Conservation (phyloP, 768 basidiomycete genomes). For the Termitomyces sp. region DNA sequence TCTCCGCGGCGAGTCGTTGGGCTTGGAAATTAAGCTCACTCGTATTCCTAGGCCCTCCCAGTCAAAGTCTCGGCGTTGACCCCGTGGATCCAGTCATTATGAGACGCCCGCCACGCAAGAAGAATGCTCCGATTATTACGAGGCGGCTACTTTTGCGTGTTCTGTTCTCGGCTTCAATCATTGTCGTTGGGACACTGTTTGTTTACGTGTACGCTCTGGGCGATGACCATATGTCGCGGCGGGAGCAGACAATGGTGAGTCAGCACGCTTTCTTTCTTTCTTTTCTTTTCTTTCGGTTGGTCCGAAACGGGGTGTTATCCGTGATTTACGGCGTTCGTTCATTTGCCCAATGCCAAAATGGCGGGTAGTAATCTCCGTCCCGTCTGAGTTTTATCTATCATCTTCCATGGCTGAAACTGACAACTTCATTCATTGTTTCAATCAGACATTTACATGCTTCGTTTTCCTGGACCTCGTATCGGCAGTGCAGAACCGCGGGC, state of each 20-base stretch:
- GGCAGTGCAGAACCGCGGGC: slow-evolving; percentile 89
- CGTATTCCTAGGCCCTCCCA: slow-evolving; percentile 67
- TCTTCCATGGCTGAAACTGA: not conserved
- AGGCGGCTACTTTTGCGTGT: slow-evolving; percentile 69
- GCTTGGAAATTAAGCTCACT: slow-evolving; percentile 1
- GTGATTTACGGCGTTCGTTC: slow-evolving; percentile 2
- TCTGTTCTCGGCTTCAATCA: slow-evolving; percentile 89
- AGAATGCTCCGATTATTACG: slow-evolving; percentile 87
- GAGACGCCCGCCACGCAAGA: slow-evolving; percentile 87
- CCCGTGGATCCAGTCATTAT: slow-evolving; percentile 93
- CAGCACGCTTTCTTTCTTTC: not conserved
- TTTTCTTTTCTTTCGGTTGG: not conserved
- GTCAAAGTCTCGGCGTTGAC: slow-evolving; percentile 94
- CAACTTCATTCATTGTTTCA: not conserved
- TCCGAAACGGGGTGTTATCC: not conserved
- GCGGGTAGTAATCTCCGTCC: not conserved
- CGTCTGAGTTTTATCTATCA: not conserved
- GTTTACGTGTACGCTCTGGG: slow-evolving; percentile 79
- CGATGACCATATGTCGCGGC: slow-evolving; percentile 75
- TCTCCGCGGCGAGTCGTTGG: not conserved
- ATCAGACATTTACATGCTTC: slow-evolving; percentile 92
- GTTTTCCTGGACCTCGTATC: slow-evolving; percentile 97
- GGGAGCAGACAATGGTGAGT: slow-evolving; percentile 94
- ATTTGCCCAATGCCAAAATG: not conserved
- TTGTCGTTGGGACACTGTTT: slow-evolving; percentile 84